A percentile compares a stretch with the other conserved stretches of the same genome.
phyloP scores from a whole-genome alignment of 441 rosid species.

The Gossypium gossypioides region DNA sequence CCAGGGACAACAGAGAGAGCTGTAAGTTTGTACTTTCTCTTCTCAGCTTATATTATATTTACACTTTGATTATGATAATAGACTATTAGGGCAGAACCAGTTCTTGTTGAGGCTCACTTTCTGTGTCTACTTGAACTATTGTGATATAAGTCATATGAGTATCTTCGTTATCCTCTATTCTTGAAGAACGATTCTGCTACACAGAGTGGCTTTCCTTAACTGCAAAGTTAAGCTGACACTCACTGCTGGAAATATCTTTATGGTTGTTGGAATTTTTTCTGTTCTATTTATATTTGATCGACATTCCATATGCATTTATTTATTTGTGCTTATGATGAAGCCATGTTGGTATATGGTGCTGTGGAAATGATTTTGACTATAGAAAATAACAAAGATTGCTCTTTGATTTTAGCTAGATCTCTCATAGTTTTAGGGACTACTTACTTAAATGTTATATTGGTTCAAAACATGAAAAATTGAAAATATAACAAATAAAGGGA shows the following conservation, averaged over 20 bases:
- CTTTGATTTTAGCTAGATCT: background rate
- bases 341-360: background rate
- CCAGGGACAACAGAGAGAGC: constrained; percentile 97
- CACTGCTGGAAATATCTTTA: background rate
- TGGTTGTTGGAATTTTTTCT: background rate
- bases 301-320: background rate
- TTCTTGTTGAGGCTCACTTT: background rate
- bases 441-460: background rate
- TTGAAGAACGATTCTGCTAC: background rate
- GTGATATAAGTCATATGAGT: background rate
- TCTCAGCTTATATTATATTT: constrained; percentile 10
- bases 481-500: background rate
- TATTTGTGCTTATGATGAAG: background rate
- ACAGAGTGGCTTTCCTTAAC: background rate
- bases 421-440: background rate
- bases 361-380: background rate
- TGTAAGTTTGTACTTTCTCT: constrained; percentile 47
- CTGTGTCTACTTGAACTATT: background rate
- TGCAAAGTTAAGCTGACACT: background rate
- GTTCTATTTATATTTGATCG: background rate
- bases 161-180: background rate
- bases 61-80: background rate
- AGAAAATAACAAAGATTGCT: background rate
- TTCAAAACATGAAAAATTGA: background rate
- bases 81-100: background rate